Evolutionary conservation across 306 rosid species (phyloP).

Genomic region (Vigna trinervia): DNA sequence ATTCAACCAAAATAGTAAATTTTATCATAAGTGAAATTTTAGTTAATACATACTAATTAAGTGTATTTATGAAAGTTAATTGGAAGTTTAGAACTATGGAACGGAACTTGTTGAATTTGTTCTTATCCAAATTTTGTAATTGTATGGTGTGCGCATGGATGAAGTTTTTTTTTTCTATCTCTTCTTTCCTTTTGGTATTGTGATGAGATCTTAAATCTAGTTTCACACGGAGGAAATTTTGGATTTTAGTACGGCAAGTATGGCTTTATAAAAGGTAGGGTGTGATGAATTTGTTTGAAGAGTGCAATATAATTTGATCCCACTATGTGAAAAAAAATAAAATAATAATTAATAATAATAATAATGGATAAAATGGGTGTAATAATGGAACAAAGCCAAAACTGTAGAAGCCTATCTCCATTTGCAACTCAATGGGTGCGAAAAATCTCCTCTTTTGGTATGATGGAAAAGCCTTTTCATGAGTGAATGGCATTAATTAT

Average conservation of each 20-base stretch:
- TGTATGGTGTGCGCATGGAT: background rate
- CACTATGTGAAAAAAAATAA: background rate
- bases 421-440: background rate
- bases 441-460: constrained; percentile 24
- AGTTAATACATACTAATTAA: background rate
- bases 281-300: background rate
- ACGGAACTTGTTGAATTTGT: constrained; percentile 23
- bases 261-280: constrained; percentile 17
- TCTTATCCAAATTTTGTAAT: constrained; percentile 1
- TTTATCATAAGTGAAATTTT: constrained; percentile 8
- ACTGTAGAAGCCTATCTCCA: constrained; percentile 7
- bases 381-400: constrained; percentile 26
- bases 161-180: background rate
- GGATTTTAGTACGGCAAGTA: constrained; percentile 21
- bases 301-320: constrained; percentile 33
- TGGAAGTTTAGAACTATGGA: background rate
- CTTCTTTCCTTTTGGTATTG: background rate
- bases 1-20: no score
- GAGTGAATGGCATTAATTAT: constrained; percentile 22
- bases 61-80: background rate
- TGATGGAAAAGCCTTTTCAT: background rate
- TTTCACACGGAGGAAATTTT: constrained; percentile 25
- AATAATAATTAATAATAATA: no score
- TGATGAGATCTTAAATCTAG: constrained; percentile 8
- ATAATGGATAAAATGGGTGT: background rate